Evolutionary conservation across 2,329 filamentous ascomycete species (phyloP).

Genomic region (Colletotrichum caudatum): DNA sequence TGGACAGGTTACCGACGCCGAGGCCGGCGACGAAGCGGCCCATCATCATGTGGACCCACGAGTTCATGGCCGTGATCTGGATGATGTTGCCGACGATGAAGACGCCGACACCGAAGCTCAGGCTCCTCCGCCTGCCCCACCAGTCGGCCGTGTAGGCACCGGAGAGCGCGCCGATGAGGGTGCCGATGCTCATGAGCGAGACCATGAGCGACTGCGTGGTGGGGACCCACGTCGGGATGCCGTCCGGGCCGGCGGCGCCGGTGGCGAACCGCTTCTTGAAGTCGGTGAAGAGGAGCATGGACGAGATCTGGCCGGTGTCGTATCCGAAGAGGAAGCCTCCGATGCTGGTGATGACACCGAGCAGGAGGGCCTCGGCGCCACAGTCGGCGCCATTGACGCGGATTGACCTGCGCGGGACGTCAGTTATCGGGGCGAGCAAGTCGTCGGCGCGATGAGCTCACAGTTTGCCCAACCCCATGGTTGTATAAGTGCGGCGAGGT

Average conservation of each 20-base stretch:
- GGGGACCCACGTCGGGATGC: slow-evolving; percentile 54
- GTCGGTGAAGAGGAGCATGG: slow-evolving; percentile 63
- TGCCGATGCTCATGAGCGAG: slow-evolving; percentile 68
- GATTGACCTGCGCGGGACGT: slow-evolving; percentile 50
- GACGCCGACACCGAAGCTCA: slow-evolving; percentile 65
- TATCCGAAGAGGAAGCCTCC: slow-evolving; percentile 74
- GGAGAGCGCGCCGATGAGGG: slow-evolving; percentile 64
- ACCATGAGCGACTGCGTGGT: slow-evolving; percentile 65
- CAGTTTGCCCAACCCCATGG: slow-evolving; percentile 39
- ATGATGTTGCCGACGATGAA: slow-evolving; percentile 75
- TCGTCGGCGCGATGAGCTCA: background rate
- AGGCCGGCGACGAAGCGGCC: slow-evolving; percentile 76
- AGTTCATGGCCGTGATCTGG: slow-evolving; percentile 69
- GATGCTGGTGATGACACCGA: slow-evolving; percentile 66
- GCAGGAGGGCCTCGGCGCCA: slow-evolving; percentile 54
- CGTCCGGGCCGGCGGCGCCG: slow-evolving; percentile 49
- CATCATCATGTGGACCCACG: slow-evolving; percentile 75
- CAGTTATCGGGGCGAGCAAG: background rate
- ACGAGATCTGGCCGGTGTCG: slow-evolving; percentile 71
- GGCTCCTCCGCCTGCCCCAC: slow-evolving; percentile 67
- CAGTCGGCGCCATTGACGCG: slow-evolving; percentile 58
- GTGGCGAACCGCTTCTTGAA: slow-evolving; percentile 69
- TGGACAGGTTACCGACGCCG: slow-evolving; percentile 74
- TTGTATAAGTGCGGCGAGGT: background rate
- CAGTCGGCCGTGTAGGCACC: slow-evolving; percentile 68